Conservation (phyloP, 176 grass and related monocot genomes). For the Panicum miliaceum region DNA sequence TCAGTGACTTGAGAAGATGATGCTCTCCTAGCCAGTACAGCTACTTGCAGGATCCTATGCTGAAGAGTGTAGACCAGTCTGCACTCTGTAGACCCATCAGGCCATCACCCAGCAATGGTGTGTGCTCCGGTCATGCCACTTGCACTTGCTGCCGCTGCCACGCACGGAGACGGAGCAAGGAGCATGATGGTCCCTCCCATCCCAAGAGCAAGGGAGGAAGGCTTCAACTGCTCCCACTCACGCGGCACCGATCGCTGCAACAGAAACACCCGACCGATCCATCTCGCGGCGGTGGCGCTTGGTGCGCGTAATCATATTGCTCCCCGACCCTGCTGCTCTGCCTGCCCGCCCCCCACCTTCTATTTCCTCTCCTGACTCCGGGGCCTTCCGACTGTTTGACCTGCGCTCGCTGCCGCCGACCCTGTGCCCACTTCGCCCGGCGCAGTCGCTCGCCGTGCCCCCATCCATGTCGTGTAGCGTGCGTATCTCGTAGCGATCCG, state of each 20-base stretch:
- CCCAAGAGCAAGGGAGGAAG: not conserved
- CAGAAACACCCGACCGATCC: not conserved
- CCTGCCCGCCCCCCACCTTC: not conserved
- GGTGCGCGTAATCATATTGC: not conserved
- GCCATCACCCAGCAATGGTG: too few species aligned
- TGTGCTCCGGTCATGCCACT: too few species aligned
- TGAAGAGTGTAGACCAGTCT: too few species aligned
- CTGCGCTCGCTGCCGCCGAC: conserved; percentile 4
- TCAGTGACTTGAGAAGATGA: not conserved
- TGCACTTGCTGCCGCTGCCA: too few species aligned
- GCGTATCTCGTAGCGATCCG: not conserved
- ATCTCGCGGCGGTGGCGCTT: not conserved
- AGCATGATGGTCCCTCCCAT: not conserved
- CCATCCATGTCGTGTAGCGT: not conserved
- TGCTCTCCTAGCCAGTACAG: too few species aligned
- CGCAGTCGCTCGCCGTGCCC: not conserved
- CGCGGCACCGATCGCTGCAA: not conserved
- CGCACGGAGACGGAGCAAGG: not conserved
- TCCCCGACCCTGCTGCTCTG: not conserved
- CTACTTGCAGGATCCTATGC: too few species aligned
- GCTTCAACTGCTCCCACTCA: conserved; percentile 2
- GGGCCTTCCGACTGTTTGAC: conserved; percentile 9
- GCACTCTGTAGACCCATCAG: too few species aligned
- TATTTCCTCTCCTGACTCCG: not conserved
- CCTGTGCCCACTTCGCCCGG: not conserved